phyloP scores from a whole-genome alignment of 163 green algal species.

The Chloroidium sp. region DNA sequence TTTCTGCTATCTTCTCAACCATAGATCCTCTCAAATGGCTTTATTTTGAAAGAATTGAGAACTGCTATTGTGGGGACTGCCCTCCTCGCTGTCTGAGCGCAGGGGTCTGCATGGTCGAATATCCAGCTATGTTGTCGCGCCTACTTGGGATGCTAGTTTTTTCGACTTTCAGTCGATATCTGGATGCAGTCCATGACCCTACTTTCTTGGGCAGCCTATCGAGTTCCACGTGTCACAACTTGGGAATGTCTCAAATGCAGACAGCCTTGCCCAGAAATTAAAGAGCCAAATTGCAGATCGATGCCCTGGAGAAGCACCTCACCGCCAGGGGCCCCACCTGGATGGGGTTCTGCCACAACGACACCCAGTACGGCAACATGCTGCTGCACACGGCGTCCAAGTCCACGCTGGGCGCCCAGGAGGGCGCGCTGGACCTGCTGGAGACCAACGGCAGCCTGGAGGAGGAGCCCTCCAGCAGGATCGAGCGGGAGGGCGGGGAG shows the following conservation, averaged over 20 bases:
- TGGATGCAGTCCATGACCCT: background rate
- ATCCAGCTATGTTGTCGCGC: too few species aligned
- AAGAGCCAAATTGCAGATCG: slow-evolving; percentile 17
- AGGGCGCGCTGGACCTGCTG: background rate
- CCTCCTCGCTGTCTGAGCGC: too few species aligned
- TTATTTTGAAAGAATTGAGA: too few species aligned
- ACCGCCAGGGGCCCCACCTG: slow-evolving; percentile 14
- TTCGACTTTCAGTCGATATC: background rate
- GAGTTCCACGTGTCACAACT: too few species aligned
- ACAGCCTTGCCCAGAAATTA: background rate
- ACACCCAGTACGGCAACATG: slow-evolving; percentile 63
- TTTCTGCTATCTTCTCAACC: too few species aligned
- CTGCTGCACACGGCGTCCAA: slow-evolving; percentile 23
- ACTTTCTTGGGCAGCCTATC: background rate
- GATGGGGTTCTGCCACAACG: slow-evolving; percentile 55
- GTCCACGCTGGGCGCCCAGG: background rate
- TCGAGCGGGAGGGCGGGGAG: background rate
- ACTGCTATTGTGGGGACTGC: too few species aligned
- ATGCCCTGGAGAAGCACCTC: slow-evolving; percentile 16
- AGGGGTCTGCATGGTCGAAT: too few species aligned
- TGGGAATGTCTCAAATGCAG: too few species aligned
- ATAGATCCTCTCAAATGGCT: too few species aligned
- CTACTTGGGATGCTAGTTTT: too few species aligned
- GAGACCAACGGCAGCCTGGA: background rate
- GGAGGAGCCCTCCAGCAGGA: too few species aligned